A percentile compares a stretch with the other conserved stretches of the same genome.
phyloP scores from a whole-genome alignment of 1,284 basidiomycete species.

The Sanghuangporus sanghuang region DNA sequence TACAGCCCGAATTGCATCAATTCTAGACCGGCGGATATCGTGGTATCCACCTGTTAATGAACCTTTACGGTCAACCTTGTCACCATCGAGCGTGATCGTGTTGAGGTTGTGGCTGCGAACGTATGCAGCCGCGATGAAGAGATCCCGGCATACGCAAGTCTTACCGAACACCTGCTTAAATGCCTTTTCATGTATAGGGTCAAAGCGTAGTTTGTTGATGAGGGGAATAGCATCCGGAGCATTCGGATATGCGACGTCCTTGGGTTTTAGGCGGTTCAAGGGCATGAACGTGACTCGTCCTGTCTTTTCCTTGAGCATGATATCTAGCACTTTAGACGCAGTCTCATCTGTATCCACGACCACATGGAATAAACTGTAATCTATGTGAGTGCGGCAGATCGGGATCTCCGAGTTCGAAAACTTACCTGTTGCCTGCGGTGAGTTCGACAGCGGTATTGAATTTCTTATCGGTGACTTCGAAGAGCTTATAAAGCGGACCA shows the following conservation, averaged over 20 bases:
- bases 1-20: conserved; percentile 82
- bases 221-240: conserved; percentile 88
- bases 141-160: conserved; percentile 91
- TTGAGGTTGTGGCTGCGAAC: conserved; percentile 93
- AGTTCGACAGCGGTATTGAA: conserved; percentile 94
- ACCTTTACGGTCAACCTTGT: conserved; percentile 96
- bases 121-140: conserved; percentile 91
- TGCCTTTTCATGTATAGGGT: conserved; percentile 70
- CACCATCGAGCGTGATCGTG: conserved; percentile 96
- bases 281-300: conserved; percentile 99
- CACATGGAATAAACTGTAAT: conserved; percentile 87
- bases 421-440: conserved; percentile 88
- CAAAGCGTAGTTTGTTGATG: conserved; percentile 79
- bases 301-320: conserved; percentile 88
- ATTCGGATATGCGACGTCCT: conserved; percentile 61
- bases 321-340: conserved; percentile 81
- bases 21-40: conserved; percentile 84
- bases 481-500: conserved; percentile 91
- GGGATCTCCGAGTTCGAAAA: not conserved
- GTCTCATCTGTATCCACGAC: conserved; percentile 96
- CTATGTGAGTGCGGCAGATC: conserved; percentile 10
- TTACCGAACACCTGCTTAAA: conserved; percentile 99
- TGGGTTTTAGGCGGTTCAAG: conserved; percentile 90
- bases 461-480: conserved; percentile 83
- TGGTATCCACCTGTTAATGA: conserved; percentile 95